Evolutionary conservation across 169 alveolate species (phyloP).

Genomic region (Miamiensis avidus): DNA sequence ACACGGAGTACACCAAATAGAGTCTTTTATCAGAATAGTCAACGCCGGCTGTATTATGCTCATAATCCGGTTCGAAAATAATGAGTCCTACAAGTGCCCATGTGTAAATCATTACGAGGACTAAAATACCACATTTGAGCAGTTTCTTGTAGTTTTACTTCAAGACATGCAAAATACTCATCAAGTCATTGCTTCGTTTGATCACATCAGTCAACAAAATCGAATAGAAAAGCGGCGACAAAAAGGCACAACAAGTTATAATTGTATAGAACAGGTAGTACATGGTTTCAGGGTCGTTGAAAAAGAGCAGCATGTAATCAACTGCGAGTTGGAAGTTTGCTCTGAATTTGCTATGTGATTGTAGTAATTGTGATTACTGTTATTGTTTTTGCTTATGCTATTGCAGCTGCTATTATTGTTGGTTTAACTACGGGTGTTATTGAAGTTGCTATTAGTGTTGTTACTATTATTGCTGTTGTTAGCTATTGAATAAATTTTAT

Average conservation of each 20-base stretch:
- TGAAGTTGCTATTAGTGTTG: too few relatives aligned
- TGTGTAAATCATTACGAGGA: neutral
- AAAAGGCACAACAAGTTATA: neutral
- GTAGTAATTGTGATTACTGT: too few relatives aligned
- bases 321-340: too few relatives aligned
- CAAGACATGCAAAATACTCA: neutral
- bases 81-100: neutral
- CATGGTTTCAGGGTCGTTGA: neutral
- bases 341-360: too few relatives aligned
- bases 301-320: neutral
- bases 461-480: too few relatives aligned
- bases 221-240: neutral
- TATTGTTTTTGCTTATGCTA: too few relatives aligned
- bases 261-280: neutral
- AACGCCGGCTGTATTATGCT: neutral
- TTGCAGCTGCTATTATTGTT: too few relatives aligned
- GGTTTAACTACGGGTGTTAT: too few relatives aligned
- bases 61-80: neutral
- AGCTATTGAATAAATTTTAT: too few relatives aligned
- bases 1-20: neutral
- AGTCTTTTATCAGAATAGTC: neutral
- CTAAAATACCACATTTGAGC: neutral
- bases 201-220: constrained; percentile 1
- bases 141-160: neutral
- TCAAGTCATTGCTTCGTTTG: neutral